phyloP scores from a whole-genome alignment of 2,329 filamentous ascomycete genomes.

The Pseudogymnoascus sp. region DNA sequence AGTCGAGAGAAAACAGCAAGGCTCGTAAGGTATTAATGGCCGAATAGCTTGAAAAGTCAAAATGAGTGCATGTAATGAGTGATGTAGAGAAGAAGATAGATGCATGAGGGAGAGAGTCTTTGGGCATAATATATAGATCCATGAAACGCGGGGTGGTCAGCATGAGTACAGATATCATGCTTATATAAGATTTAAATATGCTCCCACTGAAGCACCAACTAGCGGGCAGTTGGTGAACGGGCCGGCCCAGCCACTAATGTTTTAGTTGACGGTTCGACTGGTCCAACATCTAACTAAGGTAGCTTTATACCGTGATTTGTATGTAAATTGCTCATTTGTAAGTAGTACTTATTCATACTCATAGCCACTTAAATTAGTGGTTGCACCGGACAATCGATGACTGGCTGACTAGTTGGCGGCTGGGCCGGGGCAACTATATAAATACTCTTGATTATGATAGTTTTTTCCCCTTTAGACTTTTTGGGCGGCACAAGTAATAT shows the following conservation, averaged over 20 bases:
- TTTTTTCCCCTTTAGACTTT: not conserved
- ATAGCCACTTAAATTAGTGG: not conserved
- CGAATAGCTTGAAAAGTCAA: not conserved
- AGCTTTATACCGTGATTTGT: not conserved
- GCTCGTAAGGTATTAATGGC: not conserved
- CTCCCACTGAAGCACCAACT: not conserved
- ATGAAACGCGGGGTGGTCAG: not conserved
- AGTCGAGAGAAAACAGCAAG: not conserved
- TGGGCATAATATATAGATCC: not conserved
- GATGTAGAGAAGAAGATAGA: not conserved
- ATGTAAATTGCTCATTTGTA: not conserved
- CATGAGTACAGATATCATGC: not conserved
- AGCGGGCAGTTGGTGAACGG: not conserved
- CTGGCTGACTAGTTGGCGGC: not conserved
- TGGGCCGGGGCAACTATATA: not conserved
- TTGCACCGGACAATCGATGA: not conserved
- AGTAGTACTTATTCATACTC: not conserved
- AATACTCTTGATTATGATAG: not conserved
- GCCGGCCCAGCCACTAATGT: not conserved
- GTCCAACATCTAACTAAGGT: not conserved
- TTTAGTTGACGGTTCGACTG: not conserved
- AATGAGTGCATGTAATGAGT: not conserved
- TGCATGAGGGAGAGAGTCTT: not conserved
- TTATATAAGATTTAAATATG: not conserved
- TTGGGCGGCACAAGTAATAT: not conserved